phyloP scores from a whole-genome alignment of 805 yeast genomes.

The Ascoidea tarda region DNA sequence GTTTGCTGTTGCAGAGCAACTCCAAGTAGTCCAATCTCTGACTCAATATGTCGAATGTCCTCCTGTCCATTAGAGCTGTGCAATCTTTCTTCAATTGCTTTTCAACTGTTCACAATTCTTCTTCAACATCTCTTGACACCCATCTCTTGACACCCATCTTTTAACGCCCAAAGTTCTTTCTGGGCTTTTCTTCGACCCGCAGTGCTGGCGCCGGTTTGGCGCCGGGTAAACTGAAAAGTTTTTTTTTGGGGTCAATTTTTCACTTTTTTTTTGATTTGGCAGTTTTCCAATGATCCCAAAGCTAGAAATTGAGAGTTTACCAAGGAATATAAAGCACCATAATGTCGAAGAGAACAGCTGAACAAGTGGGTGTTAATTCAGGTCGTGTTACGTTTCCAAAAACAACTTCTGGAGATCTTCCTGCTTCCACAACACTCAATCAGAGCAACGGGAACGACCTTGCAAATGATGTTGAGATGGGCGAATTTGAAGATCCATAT shows the following conservation, averaged over 20 bases:
- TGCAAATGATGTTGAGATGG: conserved; percentile 43
- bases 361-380: conserved; percentile 23
- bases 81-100: neutral
- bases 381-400: conserved; percentile 26
- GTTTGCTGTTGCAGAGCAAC: neutral
- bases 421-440: conserved; percentile 13
- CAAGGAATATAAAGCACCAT: conserved; percentile 1
- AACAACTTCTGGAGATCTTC: conserved; percentile 17
- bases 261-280: neutral
- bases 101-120: neutral
- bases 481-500: conserved; percentile 77
- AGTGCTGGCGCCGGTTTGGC: neutral
- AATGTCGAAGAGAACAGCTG: conserved; percentile 42
- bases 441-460: conserved; percentile 22
- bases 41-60: conserved; percentile 1
- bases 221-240: neutral
- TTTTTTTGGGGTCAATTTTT: too few species aligned
- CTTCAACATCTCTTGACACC: neutral
- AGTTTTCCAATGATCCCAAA: neutral
- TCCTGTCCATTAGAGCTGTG: conserved; percentile 1
- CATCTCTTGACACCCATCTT: neutral
- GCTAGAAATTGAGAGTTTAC: neutral
- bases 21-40: conserved; percentile 5
- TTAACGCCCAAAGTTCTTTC: neutral
- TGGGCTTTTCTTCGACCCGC: neutral